Base-by-base conservation (phyloP, 2,329 filamentous ascomycete species). In the Fusarium hostae region DNA sequence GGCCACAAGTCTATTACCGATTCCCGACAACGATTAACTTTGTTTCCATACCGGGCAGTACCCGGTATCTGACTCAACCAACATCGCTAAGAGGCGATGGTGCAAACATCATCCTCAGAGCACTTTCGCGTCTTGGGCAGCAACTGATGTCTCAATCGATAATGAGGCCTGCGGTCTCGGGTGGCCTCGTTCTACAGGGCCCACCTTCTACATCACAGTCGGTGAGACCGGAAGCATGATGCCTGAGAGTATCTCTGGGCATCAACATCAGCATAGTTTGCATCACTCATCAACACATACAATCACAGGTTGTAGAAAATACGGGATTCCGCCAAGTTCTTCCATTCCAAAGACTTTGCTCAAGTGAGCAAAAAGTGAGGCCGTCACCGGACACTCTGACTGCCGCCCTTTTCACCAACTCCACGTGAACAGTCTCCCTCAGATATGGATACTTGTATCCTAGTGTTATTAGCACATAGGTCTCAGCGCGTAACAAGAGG, bases 291-390 rank as follows among this genome's bases (percentile, higher is more conserved):
- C n/a, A n/a, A n/a, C n/a, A 66, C 60, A 65, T 66, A 59, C 60
- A 60, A 54, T 52, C 63, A 66, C 34, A 66, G 52, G 45, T 58
- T 37, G 45, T 30, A 59, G 45, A 65, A 40, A 65, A 48, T 39
- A 40, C 60, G 63, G 63, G 51, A 59, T 66, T 59, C 43, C 63
- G 26, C 24, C 24, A 24, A 24, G 24, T 24, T 24, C 24, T 24
- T 24, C 24, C 24, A 24, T 24, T 24, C 24, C 24, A 24, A 24
- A 24, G 24, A 24, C 24, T 24, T 24, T 24, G 24, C 24, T 24
- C 24, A 24, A 24, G 24, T 24, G 24, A 24, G 24, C 24, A 24
- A 24, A 24, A 24, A 5, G 24, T 24, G 24, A 24, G 24, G 24
- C 24, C 24, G 24, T 24, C 24, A 24, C 24, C 24, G 24, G 24